A percentile compares a stretch with the other conserved stretches of the same genome.
phyloP scores from a whole-genome alignment of 306 rosid genomes.

The Quercus robur region DNA sequence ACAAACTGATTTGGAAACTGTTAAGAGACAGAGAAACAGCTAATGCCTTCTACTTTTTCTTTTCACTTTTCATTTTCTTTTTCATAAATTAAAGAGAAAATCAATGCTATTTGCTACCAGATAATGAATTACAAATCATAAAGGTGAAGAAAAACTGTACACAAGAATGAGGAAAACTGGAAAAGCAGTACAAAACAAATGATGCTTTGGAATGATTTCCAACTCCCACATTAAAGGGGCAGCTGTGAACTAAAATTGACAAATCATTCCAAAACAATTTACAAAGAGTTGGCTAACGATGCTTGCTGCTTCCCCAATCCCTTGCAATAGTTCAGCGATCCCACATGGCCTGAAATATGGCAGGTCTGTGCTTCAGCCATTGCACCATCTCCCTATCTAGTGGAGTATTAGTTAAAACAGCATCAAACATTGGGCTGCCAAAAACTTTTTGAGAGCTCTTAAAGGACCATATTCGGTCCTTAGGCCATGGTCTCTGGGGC shows the following conservation, averaged over 20 bases:
- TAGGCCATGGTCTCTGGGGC: constrained; percentile 90
- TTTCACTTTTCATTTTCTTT: constrained; percentile 10
- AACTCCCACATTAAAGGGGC: constrained; percentile 59
- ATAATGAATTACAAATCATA: constrained; percentile 60
- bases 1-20: no score
- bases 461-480: constrained; percentile 92
- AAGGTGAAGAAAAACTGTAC: constrained; percentile 65
- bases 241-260: constrained; percentile 34
- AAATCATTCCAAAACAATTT: constrained; percentile 47
- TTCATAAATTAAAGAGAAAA: constrained; percentile 38
- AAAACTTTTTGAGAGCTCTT: constrained; percentile 60
- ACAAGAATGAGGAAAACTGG: constrained; percentile 49
- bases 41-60: neutral
- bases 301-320: constrained; percentile 35
- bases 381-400: constrained; percentile 92
- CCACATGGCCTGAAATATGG: constrained; percentile 79
- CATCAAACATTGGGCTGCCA: constrained; percentile 95
- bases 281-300: constrained; percentile 25
- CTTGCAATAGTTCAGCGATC: constrained; percentile 63
- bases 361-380: constrained; percentile 88
- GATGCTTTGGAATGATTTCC: constrained; percentile 46
- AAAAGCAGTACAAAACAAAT: constrained; percentile 36
- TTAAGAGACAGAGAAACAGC: neutral
- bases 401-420: constrained; percentile 51
- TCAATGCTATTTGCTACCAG: constrained; percentile 48